Evolutionary conservation across 805 yeast species (phyloP).

Genomic region (Cyberlindnera saturnus): DNA sequence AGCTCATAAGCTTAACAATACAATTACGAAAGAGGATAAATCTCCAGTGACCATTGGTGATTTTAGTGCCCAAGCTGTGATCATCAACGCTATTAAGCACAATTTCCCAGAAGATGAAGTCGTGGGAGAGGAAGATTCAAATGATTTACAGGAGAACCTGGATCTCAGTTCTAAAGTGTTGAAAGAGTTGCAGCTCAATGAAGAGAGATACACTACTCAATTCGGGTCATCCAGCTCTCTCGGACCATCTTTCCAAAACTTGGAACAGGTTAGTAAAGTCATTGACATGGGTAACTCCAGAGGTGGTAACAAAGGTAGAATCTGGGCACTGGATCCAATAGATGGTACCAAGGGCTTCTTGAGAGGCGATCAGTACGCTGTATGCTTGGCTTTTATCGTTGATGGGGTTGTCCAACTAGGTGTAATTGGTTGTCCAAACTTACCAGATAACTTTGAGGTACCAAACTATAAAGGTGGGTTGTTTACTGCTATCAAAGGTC

Average conservation of each 20-base stretch:
- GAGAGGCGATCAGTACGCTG: conserved; percentile 95
- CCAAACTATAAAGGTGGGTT: conserved; percentile 57
- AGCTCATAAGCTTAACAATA: conserved; percentile 40
- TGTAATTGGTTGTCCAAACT: conserved; percentile 93
- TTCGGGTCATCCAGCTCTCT: conserved; percentile 9
- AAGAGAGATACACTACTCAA: conserved; percentile 33
- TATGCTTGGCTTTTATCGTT: conserved; percentile 83
- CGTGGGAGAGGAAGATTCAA: conserved; percentile 93
- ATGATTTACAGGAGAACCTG: conserved; percentile 47
- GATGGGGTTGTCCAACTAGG: conserved; percentile 85
- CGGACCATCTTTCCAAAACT: conserved; percentile 35
- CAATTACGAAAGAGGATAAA: conserved; percentile 76
- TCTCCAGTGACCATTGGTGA: conserved; percentile 98
- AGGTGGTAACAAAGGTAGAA: conserved; percentile 76
- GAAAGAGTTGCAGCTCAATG: conserved; percentile 49
- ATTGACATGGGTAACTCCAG: conserved; percentile 75
- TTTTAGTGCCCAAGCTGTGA: conserved; percentile 91
- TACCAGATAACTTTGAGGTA: conserved; percentile 38
- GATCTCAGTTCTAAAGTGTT: conserved; percentile 51
- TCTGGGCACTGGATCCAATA: conserved; percentile 97
- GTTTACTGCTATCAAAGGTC: conserved; percentile 60
- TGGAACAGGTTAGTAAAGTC: conserved; percentile 49
- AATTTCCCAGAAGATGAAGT: conserved; percentile 82
- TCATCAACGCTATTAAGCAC: conserved; percentile 72
- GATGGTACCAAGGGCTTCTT: conserved; percentile 97